Base-by-base conservation (phyloP, 2,329 filamentous ascomycete genomes). In the Aspergillus costaricaensis region DNA sequence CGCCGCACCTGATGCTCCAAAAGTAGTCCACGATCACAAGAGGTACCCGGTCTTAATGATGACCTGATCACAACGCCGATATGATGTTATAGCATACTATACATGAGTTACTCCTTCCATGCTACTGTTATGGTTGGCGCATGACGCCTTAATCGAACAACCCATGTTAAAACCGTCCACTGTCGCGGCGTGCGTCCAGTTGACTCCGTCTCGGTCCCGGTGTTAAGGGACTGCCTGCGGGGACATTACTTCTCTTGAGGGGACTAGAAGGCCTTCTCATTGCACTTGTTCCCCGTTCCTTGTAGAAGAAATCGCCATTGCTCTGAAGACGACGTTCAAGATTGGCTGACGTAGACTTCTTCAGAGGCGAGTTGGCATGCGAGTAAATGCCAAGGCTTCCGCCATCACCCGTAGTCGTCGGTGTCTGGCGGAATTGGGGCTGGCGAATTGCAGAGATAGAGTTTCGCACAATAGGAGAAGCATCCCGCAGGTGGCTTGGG, bases 331-430 rank as follows among this genome's bases (percentile, higher is more conserved):
- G 72, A 17, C 70, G 71, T 17, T 79, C 74, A 53, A 80, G 74
- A 55, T 81, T 90, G 76, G 76, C 86, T 76, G 79, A 91, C 68
- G 81, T 86, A 2, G 90, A 83, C 74, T 96, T 96, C 69, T 92
- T 89, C 12, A 98, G 76, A 0, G 94, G 94, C 10, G 91, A 96
- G 43, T 88, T 90, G 5, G 88, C 87, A 73, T 96, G 91, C 5
- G 85, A 89, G 74, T 88, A 92, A 1, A 96, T 83, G 14, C 93
- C 92, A 53, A 96, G 80, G 71, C 85, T 94, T 2, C 93, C 92
- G 15, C 92, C 92, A 71, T 89, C 87, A 9, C 85, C 82, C 17
- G 72, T 72, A 21, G 70, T 69, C 7, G 72, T 67, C 14, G 77
- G 68, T 15, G 77, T 79, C 32, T 80, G 77, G 47, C 81, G 76